Base-by-base conservation (phyloP, 768 basidiomycete species). In the Myochromella boudieri region DNA sequence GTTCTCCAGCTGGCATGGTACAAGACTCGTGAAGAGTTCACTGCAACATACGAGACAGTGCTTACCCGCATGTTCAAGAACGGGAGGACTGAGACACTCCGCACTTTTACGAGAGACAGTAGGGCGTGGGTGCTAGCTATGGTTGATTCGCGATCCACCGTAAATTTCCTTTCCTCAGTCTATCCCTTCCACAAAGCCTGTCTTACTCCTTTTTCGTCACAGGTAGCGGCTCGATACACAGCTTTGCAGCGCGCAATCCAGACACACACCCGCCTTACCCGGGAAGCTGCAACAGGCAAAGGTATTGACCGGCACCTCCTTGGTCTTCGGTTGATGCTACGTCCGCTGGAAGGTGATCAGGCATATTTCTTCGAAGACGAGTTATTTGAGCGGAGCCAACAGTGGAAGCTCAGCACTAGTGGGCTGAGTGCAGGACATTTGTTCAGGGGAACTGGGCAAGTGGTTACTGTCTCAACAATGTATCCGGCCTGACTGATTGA, bases 301-400 rank as follows among this genome's bases (percentile, higher is more conserved):
- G 95, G 93, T 3, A 85, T 91, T 55, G 95, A 97, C 59, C 79
- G 94, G 17, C 94, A 97, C 65, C 75, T 95, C n/a, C 82, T 95
- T 53, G 93, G 91, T 5, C 76, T 95, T 17, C 80, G 76, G 20
- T 74, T 84, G 22, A 74, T 91, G 64, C 69, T 93, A 6, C 68
- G 70, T 9, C 68, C 76, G 14, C 63, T 70, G 4, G 67, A 76
- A 24, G 81, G 77, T 28, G 85, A 88, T 64, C 61, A 58, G 4
- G 72, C 83, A 41, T 59, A 75, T 1, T 62, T 97, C 5, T 89
- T 97, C 57, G 81, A 88, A 4, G 93, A 97, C 65, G 71, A 78
- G 29, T 61, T 91, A 8, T 95, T 90, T 66, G 67, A 70, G 17
- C 75, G 76, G 46, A 91, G 89, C 56, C 77, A 86, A 52, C 77